Base-by-base conservation (phyloP, 805 yeast genomes). In the Blastobotrys terrestris region DNA sequence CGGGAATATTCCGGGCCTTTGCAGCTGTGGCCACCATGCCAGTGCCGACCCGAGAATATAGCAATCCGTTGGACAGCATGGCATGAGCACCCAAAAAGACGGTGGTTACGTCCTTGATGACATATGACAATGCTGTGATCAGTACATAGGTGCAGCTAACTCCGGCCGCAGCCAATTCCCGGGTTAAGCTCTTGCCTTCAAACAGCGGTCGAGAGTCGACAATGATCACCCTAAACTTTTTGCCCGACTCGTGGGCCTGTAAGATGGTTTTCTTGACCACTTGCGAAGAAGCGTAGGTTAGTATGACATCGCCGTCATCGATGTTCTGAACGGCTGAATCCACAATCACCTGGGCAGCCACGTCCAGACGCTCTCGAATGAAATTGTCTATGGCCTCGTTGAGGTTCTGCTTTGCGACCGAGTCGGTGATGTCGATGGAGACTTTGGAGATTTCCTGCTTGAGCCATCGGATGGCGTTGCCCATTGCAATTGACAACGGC, bases 31-130 rank as follows among this genome's bases (percentile, higher is more conserved):
- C 95, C 46, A 94, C 80, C 70, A 91, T 73, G 0, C 97, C 96
- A 5, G 97, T 85, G 19, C 99, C 99, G 15, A 89, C 97, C 56
- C 99, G 80, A 1, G 97, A 87, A 65, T 87, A 90, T 53, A 94
- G 76, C 66, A 90, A 80, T 1, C 99, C 99, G 65, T 94, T 94
- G 6, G 97, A 89, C 53, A 94, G 77, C 87, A 94, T 90, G 31
- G 97, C 95, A 66, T 94, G 98, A 0, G 98, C 98, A 14, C 99
- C 99, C 39, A 94, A 74, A 67, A 94, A 85, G 4, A 94, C 95
- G 59, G 86, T 85, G 61, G 94, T 94, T 35, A 94, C 92, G 67
- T 87, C 90, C 60, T 84, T 86, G 61, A 94, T 77, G 7, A 89
- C 83, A 21, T 94, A 82, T 2, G 91, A 80, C 48, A 94, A 73